A percentile compares a stretch with the other conserved stretches of the same genome.
Conservation (phyloP, 2,329 filamentous ascomycete genomes). For the Stagonosporopsis cucurbitacearum region DNA sequence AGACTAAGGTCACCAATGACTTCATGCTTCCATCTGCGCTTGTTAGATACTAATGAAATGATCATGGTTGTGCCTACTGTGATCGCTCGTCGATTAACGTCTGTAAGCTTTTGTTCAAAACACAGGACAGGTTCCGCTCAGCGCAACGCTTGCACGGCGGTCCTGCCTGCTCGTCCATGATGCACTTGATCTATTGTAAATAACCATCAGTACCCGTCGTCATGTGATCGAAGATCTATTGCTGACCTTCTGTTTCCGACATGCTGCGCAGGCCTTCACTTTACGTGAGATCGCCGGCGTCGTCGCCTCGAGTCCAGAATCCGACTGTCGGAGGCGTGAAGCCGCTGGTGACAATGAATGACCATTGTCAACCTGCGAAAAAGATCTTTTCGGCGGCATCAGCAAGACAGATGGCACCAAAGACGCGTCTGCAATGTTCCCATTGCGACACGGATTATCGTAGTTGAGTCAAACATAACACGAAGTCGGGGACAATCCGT, state of each 20-base stretch:
- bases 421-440: constrained; percentile 5
- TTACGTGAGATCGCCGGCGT: constrained; percentile 41
- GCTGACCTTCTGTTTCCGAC: constrained; percentile 58
- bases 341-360: constrained; percentile 18
- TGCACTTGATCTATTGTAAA: constrained; percentile 55
- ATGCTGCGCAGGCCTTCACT: constrained; percentile 58
- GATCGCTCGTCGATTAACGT: constrained; percentile 57
- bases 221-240: background rate
- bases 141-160: constrained; percentile 58
- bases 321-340: constrained; percentile 18
- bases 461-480: constrained; percentile 16
- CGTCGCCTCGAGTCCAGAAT: constrained; percentile 10
- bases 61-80: constrained; percentile 27
- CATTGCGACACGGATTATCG: constrained; percentile 8
- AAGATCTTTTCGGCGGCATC: constrained; percentile 36
- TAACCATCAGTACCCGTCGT: constrained; percentile 11
- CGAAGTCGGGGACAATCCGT: constrained; percentile 7
- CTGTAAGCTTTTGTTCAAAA: constrained; percentile 59
- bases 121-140: constrained; percentile 58
- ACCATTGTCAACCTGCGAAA: constrained; percentile 29
- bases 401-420: background rate
- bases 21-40: constrained; percentile 33
- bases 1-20: constrained; percentile 36
- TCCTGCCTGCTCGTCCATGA: constrained; percentile 56
- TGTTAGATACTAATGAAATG: background rate